Conservation (phyloP, 2,329 filamentous ascomycete genomes). For the Hymenoscyphus albidus region DNA sequence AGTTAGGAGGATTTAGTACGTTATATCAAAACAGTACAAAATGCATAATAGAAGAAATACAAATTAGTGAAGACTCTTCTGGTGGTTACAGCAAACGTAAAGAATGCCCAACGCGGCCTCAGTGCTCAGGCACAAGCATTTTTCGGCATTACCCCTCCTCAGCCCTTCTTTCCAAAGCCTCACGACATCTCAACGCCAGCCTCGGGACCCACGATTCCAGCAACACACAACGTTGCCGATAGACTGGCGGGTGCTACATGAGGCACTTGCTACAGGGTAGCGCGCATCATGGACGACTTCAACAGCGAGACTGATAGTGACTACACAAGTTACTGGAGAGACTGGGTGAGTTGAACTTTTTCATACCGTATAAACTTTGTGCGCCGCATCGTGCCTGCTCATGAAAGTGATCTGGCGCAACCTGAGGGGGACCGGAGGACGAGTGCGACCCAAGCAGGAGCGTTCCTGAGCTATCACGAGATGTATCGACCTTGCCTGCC, state of each 20-base stretch:
- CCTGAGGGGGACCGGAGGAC: not conserved
- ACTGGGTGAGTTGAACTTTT: slow-evolving; percentile 73
- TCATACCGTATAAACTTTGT: slow-evolving; percentile 16
- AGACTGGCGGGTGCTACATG: slow-evolving; percentile 29
- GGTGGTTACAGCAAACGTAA: not conserved
- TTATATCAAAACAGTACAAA: too few relatives aligned
- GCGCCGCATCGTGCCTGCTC: slow-evolving; percentile 17
- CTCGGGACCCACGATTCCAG: slow-evolving; percentile 14
- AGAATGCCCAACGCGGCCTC: not conserved
- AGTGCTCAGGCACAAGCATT: not conserved
- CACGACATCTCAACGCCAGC: slow-evolving; percentile 16
- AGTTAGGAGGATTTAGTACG: too few relatives aligned
- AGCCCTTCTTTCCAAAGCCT: slow-evolving; percentile 13
- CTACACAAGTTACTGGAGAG: slow-evolving; percentile 98
- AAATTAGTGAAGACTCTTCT: not conserved
- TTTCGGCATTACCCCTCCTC: slow-evolving; percentile 9
- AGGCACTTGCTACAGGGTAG: slow-evolving; percentile 30
- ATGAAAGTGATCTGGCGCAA: slow-evolving; percentile 10
- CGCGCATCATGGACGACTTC: slow-evolving; percentile 80
- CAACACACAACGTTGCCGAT: slow-evolving; percentile 21
- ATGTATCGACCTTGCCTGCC: not conserved
- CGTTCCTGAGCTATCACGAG: not conserved
- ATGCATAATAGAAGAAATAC: too few relatives aligned
- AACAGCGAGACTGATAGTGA: slow-evolving; percentile 97
- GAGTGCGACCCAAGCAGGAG: slow-evolving; percentile 8